These are phyloP conservation scores for Spizellomyces punctatus DNA, from an alignment of 192 early-diverging fungal genomes.

Conservation along the genomic window DNA sequence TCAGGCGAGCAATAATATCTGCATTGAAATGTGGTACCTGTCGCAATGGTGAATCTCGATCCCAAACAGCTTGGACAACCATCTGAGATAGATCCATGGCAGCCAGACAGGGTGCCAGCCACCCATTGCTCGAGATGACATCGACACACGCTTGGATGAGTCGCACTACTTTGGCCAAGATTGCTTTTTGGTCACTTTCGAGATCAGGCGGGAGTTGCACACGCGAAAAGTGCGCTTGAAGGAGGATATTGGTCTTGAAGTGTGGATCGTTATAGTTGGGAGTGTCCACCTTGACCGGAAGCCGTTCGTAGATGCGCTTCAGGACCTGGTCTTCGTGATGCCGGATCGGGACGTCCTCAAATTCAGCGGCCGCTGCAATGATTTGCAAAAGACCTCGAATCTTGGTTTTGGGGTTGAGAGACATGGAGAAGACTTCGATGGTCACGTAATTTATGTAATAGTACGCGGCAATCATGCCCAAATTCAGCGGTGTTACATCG, in stretches of 20 bases:
- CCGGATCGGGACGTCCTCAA: conserved; percentile 87
- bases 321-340: conserved; percentile 89
- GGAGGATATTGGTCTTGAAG: conserved; percentile 87
- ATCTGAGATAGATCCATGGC: conserved; percentile 98
- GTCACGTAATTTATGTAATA: conserved; percentile 96
- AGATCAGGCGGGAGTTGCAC: conserved; percentile 88
- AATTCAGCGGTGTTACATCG: conserved; percentile 79
- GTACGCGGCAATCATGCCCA: conserved; percentile 97
- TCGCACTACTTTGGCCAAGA: conserved; percentile 69
- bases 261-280: conserved; percentile 86
- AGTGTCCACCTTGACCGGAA: conserved; percentile 72
- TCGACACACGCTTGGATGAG: conserved; percentile 93
- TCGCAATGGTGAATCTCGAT: conserved; percentile 84
- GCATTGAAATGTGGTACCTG: conserved; percentile 87
- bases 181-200: conserved; percentile 83
- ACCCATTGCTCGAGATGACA: conserved; percentile 89
- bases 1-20: conserved; percentile 72
- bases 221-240: conserved; percentile 95
- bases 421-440: conserved; percentile 90
- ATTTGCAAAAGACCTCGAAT: conserved; percentile 92
- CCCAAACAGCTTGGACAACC: conserved; percentile 96
- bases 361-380: conserved; percentile 90
- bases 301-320: conserved; percentile 75
- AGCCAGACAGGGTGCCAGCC: conserved; percentile 84
- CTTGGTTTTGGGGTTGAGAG: conserved; percentile 84